Evolutionary conservation across 768 basidiomycete genomes (phyloP).

Genomic region (Suillus lakei): DNA sequence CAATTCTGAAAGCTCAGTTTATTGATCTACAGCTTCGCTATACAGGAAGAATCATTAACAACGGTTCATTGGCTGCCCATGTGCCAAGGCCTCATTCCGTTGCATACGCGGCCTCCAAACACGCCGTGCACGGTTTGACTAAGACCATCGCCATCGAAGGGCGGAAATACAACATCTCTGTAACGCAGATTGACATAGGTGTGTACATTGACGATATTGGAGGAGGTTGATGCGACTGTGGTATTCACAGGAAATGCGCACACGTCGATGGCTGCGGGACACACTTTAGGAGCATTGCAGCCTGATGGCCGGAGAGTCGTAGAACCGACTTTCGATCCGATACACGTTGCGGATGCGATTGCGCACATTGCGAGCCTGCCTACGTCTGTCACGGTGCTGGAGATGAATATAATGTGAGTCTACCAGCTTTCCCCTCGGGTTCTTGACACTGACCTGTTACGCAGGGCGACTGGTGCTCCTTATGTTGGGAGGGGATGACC

Average conservation of each 20-base stretch:
- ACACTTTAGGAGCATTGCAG: conserved; percentile 61
- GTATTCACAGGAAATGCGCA: conserved; percentile 63
- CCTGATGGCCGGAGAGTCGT: conserved; percentile 61
- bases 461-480: conserved; percentile 51
- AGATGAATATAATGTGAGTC: conserved; percentile 76
- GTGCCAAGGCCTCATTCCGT: conserved; percentile 65
- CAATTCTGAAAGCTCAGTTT: neutral
- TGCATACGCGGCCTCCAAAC: conserved; percentile 81
- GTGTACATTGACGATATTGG: conserved; percentile 8
- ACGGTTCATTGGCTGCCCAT: conserved; percentile 79
- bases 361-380: conserved; percentile 76
- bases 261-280: conserved; percentile 58
- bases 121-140: conserved; percentile 78
- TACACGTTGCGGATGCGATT: conserved; percentile 72
- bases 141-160: conserved; percentile 81
- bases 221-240: neutral
- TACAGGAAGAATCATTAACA: conserved; percentile 81
- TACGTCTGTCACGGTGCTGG: conserved; percentile 68
- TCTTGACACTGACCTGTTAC: neutral
- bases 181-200: conserved; percentile 87
- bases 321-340: conserved; percentile 73
- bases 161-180: conserved; percentile 70
- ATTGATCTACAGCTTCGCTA: neutral
- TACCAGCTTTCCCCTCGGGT: neutral
- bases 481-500: conserved; percentile 51